Base-by-base conservation (phyloP, 2,329 filamentous ascomycete genomes). In the Tympanopsis confertula region DNA sequence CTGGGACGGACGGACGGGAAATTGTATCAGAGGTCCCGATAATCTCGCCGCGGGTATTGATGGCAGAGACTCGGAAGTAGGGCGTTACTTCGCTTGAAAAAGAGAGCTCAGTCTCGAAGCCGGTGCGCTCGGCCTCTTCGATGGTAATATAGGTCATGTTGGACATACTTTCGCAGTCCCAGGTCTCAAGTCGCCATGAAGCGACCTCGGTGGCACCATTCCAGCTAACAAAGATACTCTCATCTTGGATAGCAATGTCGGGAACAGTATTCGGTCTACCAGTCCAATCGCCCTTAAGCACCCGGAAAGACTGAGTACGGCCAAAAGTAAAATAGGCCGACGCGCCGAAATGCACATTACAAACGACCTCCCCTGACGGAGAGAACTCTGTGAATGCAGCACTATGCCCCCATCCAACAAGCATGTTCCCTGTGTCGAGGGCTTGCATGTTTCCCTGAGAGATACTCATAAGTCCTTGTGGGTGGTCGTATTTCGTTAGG, bases 391-490 rank as follows among this genome's bases (percentile, higher is more conserved):
- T 68, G 39, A 62, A 63, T 0, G 64, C 61, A 1, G 67, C 63
- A 12, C 57, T 58, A n/a, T 65, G 62, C 10, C 70, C 66, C 58
- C 62, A 73, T 19, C 62, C 65, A 5, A 70, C 54, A 13, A 72
- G 51, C 2, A 59, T 55, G 44, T 71, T 67, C 5, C 58, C 60
- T 35, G 56, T 62, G 1, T 54, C 48, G 1, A 68, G 51, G 5
- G 61, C 35, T 43, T 66, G 62, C 28, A 62, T 49, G 5, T 55
- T 61, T 2, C 64, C 63, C 45, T 65, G 61, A 4, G 57, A 63
- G 4, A 46, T 45, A 3, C 52, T 49, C 20, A 58, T 53, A 18
- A 61, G 57, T 28, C 54, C 45, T 19, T 50, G 39, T 1, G 59
- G 54, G 35, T 62, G 58, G 33, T 52, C 49, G 47, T 61, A 69